These are phyloP conservation scores for Tritrichomonas musculus DNA, from an alignment of 208 protist species.

Conservation along the genomic window DNA sequence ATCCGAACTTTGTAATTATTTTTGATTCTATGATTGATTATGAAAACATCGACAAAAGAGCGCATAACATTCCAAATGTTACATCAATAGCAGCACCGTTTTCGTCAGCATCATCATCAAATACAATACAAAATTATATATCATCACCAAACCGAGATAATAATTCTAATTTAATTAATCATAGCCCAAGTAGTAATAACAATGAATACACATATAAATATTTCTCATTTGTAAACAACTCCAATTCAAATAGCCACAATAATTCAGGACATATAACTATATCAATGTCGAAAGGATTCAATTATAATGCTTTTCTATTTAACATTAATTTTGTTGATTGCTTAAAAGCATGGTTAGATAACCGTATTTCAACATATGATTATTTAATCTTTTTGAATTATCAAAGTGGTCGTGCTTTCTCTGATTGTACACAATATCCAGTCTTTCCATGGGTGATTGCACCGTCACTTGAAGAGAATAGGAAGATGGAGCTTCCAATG, in stretches of 20 bases:
- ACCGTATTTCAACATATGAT: not conserved
- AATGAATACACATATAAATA: too few relatives aligned
- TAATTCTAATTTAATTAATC: too few relatives aligned
- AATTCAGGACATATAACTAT: not conserved
- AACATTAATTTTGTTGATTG: not conserved
- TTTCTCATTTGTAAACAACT: too few relatives aligned
- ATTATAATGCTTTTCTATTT: not conserved
- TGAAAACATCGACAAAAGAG: not conserved
- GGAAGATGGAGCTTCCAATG: not conserved
- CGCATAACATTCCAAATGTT: too few relatives aligned
- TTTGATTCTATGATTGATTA: not conserved
- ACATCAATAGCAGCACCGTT: too few relatives aligned
- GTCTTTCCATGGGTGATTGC: too few relatives aligned
- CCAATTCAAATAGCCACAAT: too few relatives aligned
- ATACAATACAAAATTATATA: too few relatives aligned
- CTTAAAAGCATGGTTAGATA: not conserved
- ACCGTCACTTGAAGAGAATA: not conserved
- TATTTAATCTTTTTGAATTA: not conserved
- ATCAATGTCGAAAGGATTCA: not conserved
- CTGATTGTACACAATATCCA: not conserved
- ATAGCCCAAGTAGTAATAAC: too few relatives aligned
- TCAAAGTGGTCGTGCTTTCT: not conserved
- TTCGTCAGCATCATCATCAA: too few relatives aligned
- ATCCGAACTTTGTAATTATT: not conserved
- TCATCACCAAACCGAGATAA: too few relatives aligned